Evolutionary conservation across 108 stramenopile genomes (phyloP), one percentile per base, ranked within the genome.

Genomic region (Skeletonema tropicum): DNA sequence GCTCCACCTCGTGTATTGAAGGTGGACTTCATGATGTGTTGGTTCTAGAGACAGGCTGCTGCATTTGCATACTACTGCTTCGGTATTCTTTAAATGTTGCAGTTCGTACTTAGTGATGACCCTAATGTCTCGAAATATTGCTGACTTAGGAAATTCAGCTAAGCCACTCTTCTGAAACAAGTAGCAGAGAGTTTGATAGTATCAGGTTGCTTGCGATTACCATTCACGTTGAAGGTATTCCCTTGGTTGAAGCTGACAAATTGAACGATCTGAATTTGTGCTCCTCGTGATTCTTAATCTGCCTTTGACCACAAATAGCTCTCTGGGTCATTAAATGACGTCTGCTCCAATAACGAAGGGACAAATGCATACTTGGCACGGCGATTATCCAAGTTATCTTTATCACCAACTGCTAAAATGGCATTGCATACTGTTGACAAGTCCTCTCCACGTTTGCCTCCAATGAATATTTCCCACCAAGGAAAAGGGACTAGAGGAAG

Each of bases 381-480:
- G 3, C 64, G 38, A 25, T 39, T 31, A 11, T 66, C 79, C 14
- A 55, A 17, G 33, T 73, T 36, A 0, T 33, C 48, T 17, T 38
- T 69, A 39, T 83, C 82, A 4, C 61, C 73, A 12, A 91, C 49
- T 8, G 89, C 86, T 23, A 86, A 65, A 26, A 92, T 81, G 6
- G 83, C 74, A 73, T 92, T 92, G 72, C 88, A 85, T 1, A 85
- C 74, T 7, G 41, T 72, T 0, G 75, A 75, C 52, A 92, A 65
- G 13, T 88, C 87, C 5, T 69, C 3, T 38, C 60, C 67, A 13
- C 80, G 61, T 10, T 61, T 41, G 0, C 61, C 41, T 3, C 89
- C 90, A 19, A 90, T 66, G 32, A 90, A 90, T 12, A 71, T 65
- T 31, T 91, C 75, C 90, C 90, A 94, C 89, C 90, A 91, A 29